Evolutionary conservation across 495 filamentous ascomycete genomes (phyloP), one percentile per base, ranked within the genome.

Genomic region (Penicillium antarcticum): DNA sequence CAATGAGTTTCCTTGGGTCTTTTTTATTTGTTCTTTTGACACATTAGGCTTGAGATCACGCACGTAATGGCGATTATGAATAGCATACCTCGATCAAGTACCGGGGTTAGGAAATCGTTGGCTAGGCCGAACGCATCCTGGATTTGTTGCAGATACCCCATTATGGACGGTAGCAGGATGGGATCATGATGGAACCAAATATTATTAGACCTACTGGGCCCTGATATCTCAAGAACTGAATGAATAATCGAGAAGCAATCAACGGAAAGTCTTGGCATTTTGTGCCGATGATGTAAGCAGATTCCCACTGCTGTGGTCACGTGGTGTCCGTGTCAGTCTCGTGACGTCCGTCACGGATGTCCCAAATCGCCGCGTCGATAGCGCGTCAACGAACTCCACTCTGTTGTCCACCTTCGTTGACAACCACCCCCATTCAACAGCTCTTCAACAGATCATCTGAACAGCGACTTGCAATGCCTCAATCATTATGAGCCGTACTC

Each of bases 71-170:
- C 49, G 11, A 32, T 41, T 32, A 50, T 52, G 54, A 48, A 56
- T 48, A 49, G 52, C 73, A 53, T 72, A 65, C 75, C 74, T 76
- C 68, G 57, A 49, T 69, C 51, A 42, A 79, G 61, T 34, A 77
- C 67, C 4, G 75, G 74, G 50, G 54, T 62, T 33, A 79, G 56
- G 50, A 76, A 79, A 21, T 62, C 57, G 34, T 50, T 62, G 35
- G 74, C 74, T 7, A 62, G 58, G 18, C 57, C 55, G 41, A 78
- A 75, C n/a, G 69, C 70, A 43, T 60, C 57, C 38, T 39, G 57
- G 10, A 66, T 39, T 23, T 40, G 36, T 40, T 36, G 45, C 1
- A 48, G 31, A 16, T 68, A 61, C 21, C 56, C 58, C 74, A 75
- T 77, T n/a, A 50, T 68, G 38, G 44, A 14, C 6, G 9, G 1